Base-by-base conservation (phyloP, 2,329 filamentous ascomycete species). In the Fragosphaeria purpurea region DNA sequence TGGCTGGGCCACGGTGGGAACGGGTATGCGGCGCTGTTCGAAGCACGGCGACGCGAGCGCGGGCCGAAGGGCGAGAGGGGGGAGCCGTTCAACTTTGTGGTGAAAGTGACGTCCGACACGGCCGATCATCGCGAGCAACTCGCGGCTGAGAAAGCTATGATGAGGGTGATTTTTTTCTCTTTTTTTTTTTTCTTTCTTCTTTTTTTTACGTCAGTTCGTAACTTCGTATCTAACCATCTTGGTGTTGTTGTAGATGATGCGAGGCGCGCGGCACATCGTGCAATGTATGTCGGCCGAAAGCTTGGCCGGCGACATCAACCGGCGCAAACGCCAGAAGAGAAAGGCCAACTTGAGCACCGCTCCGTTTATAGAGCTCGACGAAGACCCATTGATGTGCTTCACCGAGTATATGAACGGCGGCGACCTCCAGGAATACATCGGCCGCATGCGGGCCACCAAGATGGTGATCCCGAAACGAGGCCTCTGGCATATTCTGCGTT, bases 341-440 rank as follows among this genome's bases (percentile, higher is more conserved):
- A 41, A 22, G 5, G 1, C 8, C 9, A 12, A 13, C 5, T 13
- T 22, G 22, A 22, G 22, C n/a, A 8, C 10, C 6, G 7, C 10
- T 3, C 2, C 7, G 4, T 44, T 33, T 7, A 11, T 32, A 9
- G 7, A 11, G 5, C 13, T 50, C 5, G 49, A 50, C 33, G 8
- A 37, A 6, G 44, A 44, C 41, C 1, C 12, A 7, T 12, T 35
- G 10, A 9, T 50, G n/a, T 10, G 50, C 2, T 31, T 53, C 7
- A 34, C 42, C 11, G 51, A 53, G 42, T 50, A 41, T 22, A 50
- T 53, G 48, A 38, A 31, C 6, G 13, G n/a, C n/a, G 51, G 48
- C 8, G 37, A 7, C 8, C 33, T 53, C 22, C 3, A 40, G 2
- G 30, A 32, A 33, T 40, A 48, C 32, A 37, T 53, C 4, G 10